These are phyloP conservation scores for Tolypocladium ovalisporum DNA, from an alignment of 2,329 filamentous ascomycete species.

Conservation along the genomic window DNA sequence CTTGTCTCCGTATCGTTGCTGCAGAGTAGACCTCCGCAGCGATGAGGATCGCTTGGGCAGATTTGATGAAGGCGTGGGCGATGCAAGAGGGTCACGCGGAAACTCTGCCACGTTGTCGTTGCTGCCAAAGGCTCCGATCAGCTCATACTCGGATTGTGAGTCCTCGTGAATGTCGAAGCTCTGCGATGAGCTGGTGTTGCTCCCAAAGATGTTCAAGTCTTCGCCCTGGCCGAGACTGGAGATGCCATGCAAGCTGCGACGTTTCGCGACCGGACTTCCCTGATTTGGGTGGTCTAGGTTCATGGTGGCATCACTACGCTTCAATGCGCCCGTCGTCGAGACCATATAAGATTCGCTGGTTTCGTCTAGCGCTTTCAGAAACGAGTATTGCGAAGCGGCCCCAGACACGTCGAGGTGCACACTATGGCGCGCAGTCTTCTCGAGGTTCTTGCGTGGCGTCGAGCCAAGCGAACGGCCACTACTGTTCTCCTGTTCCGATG, in stretches of 20 bases:
- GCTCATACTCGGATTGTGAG: constrained; percentile 38
- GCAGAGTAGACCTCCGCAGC: constrained; percentile 74
- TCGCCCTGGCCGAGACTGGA: constrained; percentile 44
- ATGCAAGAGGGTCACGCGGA: constrained; percentile 29
- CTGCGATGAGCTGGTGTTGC: constrained; percentile 27
- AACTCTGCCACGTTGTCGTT: constrained; percentile 5
- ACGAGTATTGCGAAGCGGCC: constrained; percentile 33
- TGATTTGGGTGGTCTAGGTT: constrained; percentile 68
- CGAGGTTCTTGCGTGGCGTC: constrained; percentile 14
- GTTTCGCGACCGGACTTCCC: constrained; percentile 82
- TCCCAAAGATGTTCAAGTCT: constrained; percentile 69
- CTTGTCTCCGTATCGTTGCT: constrained; percentile 67
- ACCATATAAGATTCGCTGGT: constrained; percentile 21
- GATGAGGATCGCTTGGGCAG: constrained; percentile 64
- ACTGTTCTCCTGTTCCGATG: constrained; percentile 33
- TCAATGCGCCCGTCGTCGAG: constrained; percentile 62
- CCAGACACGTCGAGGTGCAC: constrained; percentile 47
- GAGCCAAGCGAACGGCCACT: constrained; percentile 23
- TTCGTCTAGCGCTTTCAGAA: constrained; percentile 40
- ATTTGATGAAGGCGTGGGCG: constrained; percentile 36
- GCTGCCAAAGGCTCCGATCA: constrained; percentile 25
- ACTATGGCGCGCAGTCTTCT: constrained; percentile 42
- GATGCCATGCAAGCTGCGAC: constrained; percentile 73
- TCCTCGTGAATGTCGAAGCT: constrained; percentile 45
- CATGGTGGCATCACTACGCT: constrained; percentile 85